Conservation (phyloP, 2,329 filamentous ascomycete genomes). For the Epichloe bromicola region DNA sequence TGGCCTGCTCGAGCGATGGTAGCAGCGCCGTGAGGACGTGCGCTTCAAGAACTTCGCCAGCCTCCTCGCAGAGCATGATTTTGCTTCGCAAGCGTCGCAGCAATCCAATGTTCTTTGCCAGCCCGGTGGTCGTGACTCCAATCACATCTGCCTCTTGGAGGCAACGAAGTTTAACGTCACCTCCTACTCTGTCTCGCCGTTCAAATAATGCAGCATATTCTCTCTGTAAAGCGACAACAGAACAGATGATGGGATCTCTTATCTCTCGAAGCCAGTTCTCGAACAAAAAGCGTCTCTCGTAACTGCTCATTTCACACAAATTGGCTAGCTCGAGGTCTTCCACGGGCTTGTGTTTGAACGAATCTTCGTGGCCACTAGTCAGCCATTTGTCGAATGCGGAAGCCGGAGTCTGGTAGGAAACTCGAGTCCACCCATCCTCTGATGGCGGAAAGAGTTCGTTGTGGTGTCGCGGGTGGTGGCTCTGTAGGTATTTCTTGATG, state of each 20-base stretch:
- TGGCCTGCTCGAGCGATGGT: slow-evolving; percentile 45
- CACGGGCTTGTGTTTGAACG: neutral
- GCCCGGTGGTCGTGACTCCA: slow-evolving; percentile 46
- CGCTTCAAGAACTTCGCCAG: slow-evolving; percentile 53
- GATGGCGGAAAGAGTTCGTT: neutral
- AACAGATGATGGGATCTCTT: neutral
- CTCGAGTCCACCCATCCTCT: neutral
- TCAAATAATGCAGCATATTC: neutral
- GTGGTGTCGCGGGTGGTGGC: neutral
- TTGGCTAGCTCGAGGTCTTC: neutral
- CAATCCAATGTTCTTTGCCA: slow-evolving; percentile 37
- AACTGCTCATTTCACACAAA: neutral
- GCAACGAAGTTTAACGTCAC: neutral
- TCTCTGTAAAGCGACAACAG: neutral
- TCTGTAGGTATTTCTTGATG: neutral
- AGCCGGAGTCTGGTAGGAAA: neutral
- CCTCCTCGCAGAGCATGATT: slow-evolving; percentile 54
- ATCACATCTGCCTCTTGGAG: slow-evolving; percentile 33
- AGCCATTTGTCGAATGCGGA: neutral
- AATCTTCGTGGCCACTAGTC: neutral
- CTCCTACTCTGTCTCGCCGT: neutral
- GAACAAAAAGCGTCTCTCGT: neutral
- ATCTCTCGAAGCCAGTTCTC: neutral
- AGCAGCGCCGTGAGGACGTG: slow-evolving; percentile 47
- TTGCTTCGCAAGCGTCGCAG: slow-evolving; percentile 38